A percentile compares a stretch with the other conserved stretches of the same genome.
These are phyloP conservation scores for Isatis tinctoria DNA, from an alignment of 345 rosid species.

Conservation along the genomic window DNA sequence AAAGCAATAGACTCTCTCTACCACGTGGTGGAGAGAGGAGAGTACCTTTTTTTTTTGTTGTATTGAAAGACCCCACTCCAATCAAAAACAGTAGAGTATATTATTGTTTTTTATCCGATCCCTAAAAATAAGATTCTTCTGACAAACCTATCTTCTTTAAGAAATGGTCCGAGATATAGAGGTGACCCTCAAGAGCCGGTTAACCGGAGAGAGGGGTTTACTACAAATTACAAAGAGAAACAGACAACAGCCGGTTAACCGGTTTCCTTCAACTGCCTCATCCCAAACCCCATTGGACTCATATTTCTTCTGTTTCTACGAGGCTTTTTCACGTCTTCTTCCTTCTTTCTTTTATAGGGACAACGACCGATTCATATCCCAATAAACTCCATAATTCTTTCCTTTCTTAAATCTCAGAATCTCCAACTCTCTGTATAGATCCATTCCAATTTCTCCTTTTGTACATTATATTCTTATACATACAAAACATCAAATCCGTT, in stretches of 20 bases:
- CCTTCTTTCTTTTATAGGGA: conserved; percentile 13
- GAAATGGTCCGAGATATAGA: conserved; percentile 20
- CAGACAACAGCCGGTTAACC: conserved; percentile 6
- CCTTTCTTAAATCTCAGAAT: conserved; percentile 7
- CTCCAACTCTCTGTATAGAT: conserved; percentile 16
- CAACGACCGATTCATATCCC: conserved; percentile 16
- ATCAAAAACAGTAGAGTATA: neutral
- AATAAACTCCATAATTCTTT: neutral
- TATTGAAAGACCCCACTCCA: conserved; percentile 7
- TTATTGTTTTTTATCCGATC: conserved; percentile 22
- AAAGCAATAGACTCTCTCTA: conserved; percentile 12
- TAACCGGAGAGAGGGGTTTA: neutral
- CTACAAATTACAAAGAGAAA: neutral
- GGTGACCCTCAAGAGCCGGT: conserved; percentile 17
- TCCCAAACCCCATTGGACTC: conserved; percentile 15
- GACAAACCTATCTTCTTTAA: conserved; percentile 19
- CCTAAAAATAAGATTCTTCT: conserved; percentile 33
- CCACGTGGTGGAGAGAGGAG: conserved; percentile 22
- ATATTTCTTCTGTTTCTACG: conserved; percentile 15
- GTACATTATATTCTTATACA: conserved; percentile 14
- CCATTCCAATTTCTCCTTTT: neutral
- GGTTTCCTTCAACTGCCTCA: conserved; percentile 22
- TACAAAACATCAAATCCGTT: neutral
- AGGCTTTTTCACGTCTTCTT: conserved; percentile 29
- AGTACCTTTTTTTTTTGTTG: neutral